phyloP scores from a whole-genome alignment of 768 basidiomycete genomes.

The Russula griseocarnosa region DNA sequence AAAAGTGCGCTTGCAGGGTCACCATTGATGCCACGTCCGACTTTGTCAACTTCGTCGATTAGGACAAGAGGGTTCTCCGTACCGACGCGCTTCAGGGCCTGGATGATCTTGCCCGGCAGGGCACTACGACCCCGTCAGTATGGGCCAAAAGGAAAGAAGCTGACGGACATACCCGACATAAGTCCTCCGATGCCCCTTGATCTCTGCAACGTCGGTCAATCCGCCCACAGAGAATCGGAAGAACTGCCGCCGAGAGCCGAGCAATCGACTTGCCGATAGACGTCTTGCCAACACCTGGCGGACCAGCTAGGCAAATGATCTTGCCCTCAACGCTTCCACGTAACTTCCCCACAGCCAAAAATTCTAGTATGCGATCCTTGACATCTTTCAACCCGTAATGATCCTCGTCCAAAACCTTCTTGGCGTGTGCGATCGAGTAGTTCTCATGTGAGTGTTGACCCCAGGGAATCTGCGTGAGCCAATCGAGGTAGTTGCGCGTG shows the following conservation, averaged over 20 bases:
- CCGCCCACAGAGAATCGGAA: slow-evolving; percentile 98
- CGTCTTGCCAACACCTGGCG: slow-evolving; percentile 97
- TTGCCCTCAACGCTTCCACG: slow-evolving; percentile 95
- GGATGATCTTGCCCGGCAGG: slow-evolving; percentile 91
- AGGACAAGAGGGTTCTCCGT: slow-evolving; percentile 92
- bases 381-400: slow-evolving; percentile 91
- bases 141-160: background rate
- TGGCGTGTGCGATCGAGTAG: slow-evolving; percentile 80
- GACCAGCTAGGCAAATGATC: slow-evolving; percentile 94
- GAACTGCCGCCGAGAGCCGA: slow-evolving; percentile 85
- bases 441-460: slow-evolving; percentile 92
- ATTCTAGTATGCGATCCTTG: slow-evolving; percentile 92
- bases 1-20: slow-evolving; percentile 88
- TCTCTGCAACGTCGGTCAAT: slow-evolving; percentile 95
- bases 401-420: slow-evolving; percentile 84
- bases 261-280: slow-evolving; percentile 95
- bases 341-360: slow-evolving; percentile 91
- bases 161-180: slow-evolving; percentile 71
- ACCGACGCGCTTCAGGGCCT: slow-evolving; percentile 87
- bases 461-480: slow-evolving; percentile 96
- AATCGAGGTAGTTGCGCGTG: slow-evolving; percentile 91
- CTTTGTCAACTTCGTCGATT: slow-evolving; percentile 96
- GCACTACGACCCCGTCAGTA: slow-evolving; percentile 46
- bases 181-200: slow-evolving; percentile 97
- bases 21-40: slow-evolving; percentile 85